phyloP scores from a whole-genome alignment of 2,329 filamentous ascomycete species.

The Tolypocladium cylindrosporum region DNA sequence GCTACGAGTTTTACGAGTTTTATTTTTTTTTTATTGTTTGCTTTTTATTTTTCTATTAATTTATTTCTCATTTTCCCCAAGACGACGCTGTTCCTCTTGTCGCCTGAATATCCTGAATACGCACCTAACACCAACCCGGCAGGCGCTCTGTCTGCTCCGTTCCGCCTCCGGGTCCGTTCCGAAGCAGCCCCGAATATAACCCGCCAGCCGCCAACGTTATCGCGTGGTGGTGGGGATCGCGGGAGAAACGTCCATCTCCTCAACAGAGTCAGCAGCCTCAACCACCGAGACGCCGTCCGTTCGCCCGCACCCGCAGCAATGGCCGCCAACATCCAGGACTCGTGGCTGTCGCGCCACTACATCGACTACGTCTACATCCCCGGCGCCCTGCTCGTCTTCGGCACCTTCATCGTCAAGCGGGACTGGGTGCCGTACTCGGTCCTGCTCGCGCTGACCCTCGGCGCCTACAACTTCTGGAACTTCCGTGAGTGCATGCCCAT shows the following conservation, averaged over 20 bases:
- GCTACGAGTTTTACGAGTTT: no score
- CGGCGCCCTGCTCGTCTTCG: conserved; percentile 65
- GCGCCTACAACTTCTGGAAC: conserved; percentile 60
- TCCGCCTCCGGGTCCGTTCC: not conserved
- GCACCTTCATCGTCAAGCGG: conserved; percentile 66
- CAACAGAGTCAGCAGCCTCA: not conserved
- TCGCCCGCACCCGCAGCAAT: conserved; percentile 5
- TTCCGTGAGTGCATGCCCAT: conserved; percentile 46
- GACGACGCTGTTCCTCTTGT: not conserved
- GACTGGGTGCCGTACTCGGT: conserved; percentile 68
- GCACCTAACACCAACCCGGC: no score
- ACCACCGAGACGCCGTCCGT: not conserved
- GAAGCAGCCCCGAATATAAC: not conserved
- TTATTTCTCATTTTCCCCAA: not conserved
- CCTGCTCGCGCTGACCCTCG: conserved; percentile 54
- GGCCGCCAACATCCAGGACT: conserved; percentile 15
- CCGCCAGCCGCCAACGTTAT: not conserved
- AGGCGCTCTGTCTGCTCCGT: not conserved
- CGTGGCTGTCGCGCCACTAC: conserved; percentile 47
- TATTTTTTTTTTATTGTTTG: not conserved
- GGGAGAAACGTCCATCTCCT: not conserved
- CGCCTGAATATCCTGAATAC: no score
- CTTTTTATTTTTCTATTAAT: not conserved
- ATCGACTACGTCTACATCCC: conserved; percentile 78
- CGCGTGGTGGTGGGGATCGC: not conserved